Percentiles rank a stretch among this genome's conserved stretches.
Conservation (phyloP, 306 rosid species). For the Morella rubra region DNA sequence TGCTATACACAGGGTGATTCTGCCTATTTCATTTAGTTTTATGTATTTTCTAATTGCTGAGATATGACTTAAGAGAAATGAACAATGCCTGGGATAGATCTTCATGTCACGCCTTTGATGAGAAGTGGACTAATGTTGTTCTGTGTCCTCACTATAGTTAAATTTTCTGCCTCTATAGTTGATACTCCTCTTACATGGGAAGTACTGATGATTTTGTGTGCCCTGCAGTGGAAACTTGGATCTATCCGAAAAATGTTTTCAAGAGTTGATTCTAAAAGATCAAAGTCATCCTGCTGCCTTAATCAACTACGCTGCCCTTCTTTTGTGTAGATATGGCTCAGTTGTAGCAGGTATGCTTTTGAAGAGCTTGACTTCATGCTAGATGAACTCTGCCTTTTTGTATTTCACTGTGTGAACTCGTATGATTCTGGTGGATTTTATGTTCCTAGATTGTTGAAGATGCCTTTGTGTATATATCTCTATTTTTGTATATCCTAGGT, state of each 20-base stretch:
- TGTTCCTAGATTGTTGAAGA: conserved; percentile 22
- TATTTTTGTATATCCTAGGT: conserved; percentile 46
- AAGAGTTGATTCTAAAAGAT: conserved; percentile 81
- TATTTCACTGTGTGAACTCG: neutral
- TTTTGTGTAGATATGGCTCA: conserved; percentile 78
- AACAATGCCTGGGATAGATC: neutral
- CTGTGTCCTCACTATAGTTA: neutral
- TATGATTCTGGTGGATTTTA: conserved; percentile 18
- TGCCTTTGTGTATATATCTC: conserved; percentile 18
- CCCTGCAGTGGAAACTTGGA: conserved; percentile 82
- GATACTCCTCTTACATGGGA: conserved; percentile 10
- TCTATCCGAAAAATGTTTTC: conserved; percentile 76
- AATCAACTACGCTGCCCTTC: conserved; percentile 79
- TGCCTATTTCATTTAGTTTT: neutral
- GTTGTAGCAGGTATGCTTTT: conserved; percentile 75
- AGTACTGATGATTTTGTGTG: conserved; percentile 20
- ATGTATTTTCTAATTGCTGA: neutral
- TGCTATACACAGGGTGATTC: no score
- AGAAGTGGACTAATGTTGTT: neutral
- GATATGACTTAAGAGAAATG: neutral
- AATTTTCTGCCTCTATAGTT: neutral
- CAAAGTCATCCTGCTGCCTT: conserved; percentile 94
- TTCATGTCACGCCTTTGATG: neutral
- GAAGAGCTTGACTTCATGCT: conserved; percentile 6
- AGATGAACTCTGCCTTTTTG: neutral